Base-by-base conservation (phyloP, 495 filamentous ascomycete genomes). In the Penicillium manginii region DNA sequence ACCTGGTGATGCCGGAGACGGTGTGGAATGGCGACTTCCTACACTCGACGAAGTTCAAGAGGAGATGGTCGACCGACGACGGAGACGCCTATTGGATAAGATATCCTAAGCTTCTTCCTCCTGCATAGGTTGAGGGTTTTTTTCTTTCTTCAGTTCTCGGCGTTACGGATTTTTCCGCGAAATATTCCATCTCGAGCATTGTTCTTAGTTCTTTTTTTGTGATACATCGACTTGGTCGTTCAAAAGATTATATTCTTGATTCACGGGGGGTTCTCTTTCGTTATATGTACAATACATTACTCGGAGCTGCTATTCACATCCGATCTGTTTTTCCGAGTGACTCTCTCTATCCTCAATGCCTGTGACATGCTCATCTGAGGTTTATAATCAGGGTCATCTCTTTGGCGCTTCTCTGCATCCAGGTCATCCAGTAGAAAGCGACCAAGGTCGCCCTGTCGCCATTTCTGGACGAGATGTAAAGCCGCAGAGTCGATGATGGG, bases 31-130 rank as follows among this genome's bases (percentile, higher is more conserved):
- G 94, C 87, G 84, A 66, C 73, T 98, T 54, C 94, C 94, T 7
- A 90, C 86, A 26, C 65, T 88, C 53, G 92, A 96, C 9, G 96
- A 98, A 68, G 94, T 98, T 18, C 88, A 93, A 73, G 87, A 93
- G 70, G 94, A 97, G 73, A 78, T 98, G 54, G 80, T 98, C 29
- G 93, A 98, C 66, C 83, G 92, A 74, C 86, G 92, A 73, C 86
- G 89, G 66, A 81, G 86, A 72, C 87, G 85, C 64, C 76, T 98
- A 52, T 72, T 98, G 68, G 91, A 96, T 58, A 91, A 89, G 74
- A 79, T 92, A 52, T 86, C 87, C 59, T 88, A 72, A 78, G 47
- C 11, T n/a, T 43, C 32, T 17, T 21, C 12, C 23, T 23, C 22
- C 15, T 33, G 35, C 58, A 45, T 60, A 43, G 48, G 47, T 54